These are phyloP conservation scores for Exophiala calicioides DNA, from an alignment of 2,329 filamentous ascomycete species.

Conservation along the genomic window DNA sequence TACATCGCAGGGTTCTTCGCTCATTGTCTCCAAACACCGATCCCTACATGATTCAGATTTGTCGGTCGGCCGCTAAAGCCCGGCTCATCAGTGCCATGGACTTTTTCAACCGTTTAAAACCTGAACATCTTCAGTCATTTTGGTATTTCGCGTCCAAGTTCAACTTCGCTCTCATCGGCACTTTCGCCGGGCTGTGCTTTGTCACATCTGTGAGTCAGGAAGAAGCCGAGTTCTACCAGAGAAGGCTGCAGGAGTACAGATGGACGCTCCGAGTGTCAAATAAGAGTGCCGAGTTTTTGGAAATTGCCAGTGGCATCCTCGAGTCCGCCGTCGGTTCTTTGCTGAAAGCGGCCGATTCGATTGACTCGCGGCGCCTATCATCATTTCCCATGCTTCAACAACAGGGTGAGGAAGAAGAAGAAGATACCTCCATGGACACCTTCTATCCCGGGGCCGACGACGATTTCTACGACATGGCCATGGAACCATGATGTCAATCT, in stretches of 20 bases:
- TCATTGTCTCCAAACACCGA: slow-evolving; percentile 54
- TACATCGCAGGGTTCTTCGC: slow-evolving; percentile 45
- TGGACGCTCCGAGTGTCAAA: slow-evolving; percentile 86
- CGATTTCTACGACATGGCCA: slow-evolving; percentile 20
- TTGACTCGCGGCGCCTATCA: slow-evolving; percentile 28
- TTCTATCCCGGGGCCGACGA: slow-evolving; percentile 18
- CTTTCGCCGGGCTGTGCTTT: slow-evolving; percentile 82
- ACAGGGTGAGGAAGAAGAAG: slow-evolving; percentile 15
- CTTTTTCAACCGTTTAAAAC: slow-evolving; percentile 89
- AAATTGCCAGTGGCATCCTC: slow-evolving; percentile 32
- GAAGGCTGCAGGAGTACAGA: slow-evolving; percentile 81
- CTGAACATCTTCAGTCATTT: slow-evolving; percentile 82
- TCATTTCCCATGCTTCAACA: slow-evolving; percentile 32
- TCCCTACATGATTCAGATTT: slow-evolving; percentile 74
- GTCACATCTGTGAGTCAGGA: slow-evolving; percentile 83
- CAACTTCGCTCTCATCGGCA: slow-evolving; percentile 93
- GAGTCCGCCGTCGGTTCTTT: slow-evolving; percentile 31
- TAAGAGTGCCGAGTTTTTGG: slow-evolving; percentile 32
- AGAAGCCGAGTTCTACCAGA: slow-evolving; percentile 89
- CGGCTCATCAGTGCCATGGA: slow-evolving; percentile 95
- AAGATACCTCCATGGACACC: slow-evolving; percentile 23
- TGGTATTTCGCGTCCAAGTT: slow-evolving; percentile 61
- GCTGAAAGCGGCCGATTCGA: slow-evolving; percentile 29
- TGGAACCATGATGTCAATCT: too few relatives aligned
- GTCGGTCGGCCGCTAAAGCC: slow-evolving; percentile 89